phyloP scores from a whole-genome alignment of 768 basidiomycete species.

The Boletus coccyginus region DNA sequence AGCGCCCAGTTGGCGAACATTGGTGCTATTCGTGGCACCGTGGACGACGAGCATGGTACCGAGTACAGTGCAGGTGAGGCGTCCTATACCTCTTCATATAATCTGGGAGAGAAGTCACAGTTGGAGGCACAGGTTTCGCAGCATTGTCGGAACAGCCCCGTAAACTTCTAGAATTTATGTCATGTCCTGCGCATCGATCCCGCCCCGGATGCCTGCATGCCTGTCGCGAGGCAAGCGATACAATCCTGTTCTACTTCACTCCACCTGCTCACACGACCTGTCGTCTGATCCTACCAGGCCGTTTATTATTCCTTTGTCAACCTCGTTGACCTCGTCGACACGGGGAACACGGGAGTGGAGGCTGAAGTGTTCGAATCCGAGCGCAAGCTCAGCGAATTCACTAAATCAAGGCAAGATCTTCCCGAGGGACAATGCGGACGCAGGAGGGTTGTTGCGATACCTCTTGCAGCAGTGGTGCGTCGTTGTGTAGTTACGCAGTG shows the following conservation, averaged over 20 bases:
- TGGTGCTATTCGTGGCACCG: too few species aligned
- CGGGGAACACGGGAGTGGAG: not conserved
- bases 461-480: conserved; percentile 1
- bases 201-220: not conserved
- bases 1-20: too few species aligned
- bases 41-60: not conserved
- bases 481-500: conserved; percentile 52
- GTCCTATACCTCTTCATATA: conserved; percentile 30
- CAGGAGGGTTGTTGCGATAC: conserved; percentile 5
- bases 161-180: not conserved
- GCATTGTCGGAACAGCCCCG: not conserved
- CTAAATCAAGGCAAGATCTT: conserved; percentile 7
- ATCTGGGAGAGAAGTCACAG: conserved; percentile 26
- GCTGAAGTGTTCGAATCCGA: not conserved
- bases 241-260: too few species aligned
- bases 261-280: not conserved
- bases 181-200: not conserved
- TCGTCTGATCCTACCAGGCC: not conserved
- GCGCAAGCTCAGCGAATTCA: not conserved
- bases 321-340: conserved; percentile 1
- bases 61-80: too few species aligned
- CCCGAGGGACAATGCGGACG: conserved; percentile 1
- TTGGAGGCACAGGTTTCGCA: not conserved
- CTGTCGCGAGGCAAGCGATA: not conserved
- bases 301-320: not conserved